phyloP scores from a whole-genome alignment of 148 eudicot genomes.

The Silene latifolia region DNA sequence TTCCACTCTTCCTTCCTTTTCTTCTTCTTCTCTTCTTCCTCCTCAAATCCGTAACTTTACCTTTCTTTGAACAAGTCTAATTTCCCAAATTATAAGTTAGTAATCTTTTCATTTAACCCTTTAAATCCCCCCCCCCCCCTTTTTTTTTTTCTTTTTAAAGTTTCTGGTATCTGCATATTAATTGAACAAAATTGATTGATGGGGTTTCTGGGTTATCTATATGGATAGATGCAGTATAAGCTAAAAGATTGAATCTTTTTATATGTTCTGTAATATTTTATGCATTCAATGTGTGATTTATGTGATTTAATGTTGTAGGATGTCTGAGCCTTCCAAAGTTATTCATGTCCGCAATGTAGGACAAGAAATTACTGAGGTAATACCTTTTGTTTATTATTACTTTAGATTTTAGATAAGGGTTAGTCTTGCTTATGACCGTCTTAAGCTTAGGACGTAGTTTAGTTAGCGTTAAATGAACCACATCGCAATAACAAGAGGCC shows the following conservation, averaged over 20 bases:
- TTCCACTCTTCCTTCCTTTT: background rate
- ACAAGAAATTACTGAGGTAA: constrained; percentile 44
- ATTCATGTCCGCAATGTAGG: constrained; percentile 48
- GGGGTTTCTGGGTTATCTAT: background rate
- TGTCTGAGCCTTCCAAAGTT: constrained; percentile 43
- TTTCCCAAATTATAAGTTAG: background rate
- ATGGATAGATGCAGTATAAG: background rate
- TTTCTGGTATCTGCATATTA: constrained; percentile 2
- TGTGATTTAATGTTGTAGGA: constrained; percentile 21
- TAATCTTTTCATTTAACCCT: background rate
- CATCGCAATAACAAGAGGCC: too few species aligned
- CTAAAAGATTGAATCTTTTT: constrained; percentile 14
- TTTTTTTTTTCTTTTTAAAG: too few species aligned
- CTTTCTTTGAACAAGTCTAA: background rate
- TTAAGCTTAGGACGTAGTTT: too few species aligned
- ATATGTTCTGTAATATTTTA: background rate
- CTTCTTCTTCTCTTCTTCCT: background rate
- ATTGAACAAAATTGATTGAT: background rate
- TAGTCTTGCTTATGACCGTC: too few species aligned
- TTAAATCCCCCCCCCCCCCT: too few species aligned
- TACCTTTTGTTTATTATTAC: background rate
- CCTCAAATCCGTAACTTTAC: background rate
- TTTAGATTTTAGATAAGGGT: background rate
- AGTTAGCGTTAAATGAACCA: too few species aligned
- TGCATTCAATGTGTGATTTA: background rate